phyloP scores from a whole-genome alignment of 2,329 filamentous ascomycete genomes.

The Didymellaceae sp. region DNA sequence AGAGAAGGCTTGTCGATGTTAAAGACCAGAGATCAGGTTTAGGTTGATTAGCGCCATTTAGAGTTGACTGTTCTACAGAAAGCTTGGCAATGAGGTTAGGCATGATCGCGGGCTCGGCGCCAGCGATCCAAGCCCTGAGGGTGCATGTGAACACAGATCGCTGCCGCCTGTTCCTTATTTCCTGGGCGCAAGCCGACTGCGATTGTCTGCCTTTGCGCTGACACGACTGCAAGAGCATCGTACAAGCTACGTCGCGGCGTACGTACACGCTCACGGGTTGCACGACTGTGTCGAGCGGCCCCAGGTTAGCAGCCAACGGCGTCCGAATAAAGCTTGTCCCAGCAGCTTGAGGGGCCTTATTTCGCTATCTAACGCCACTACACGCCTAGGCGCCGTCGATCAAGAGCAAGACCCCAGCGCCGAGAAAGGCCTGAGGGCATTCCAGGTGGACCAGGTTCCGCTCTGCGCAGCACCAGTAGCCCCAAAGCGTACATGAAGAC shows the following conservation, averaged over 20 bases:
- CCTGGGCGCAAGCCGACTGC: background rate
- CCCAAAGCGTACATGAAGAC: slow-evolving; percentile 33
- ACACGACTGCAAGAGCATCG: background rate
- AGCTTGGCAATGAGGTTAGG: slow-evolving; percentile 32
- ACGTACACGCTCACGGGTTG: slow-evolving; percentile 17
- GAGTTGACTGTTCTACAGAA: slow-evolving; percentile 28
- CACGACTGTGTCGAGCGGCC: slow-evolving; percentile 24
- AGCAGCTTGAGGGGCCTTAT: slow-evolving; percentile 43
- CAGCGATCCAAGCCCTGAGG: slow-evolving; percentile 17
- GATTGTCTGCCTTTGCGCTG: background rate
- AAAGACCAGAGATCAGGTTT: slow-evolving; percentile 45
- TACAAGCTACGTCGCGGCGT: slow-evolving; percentile 11
- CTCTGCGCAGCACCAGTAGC: slow-evolving; percentile 13
- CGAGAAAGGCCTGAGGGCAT: slow-evolving; percentile 39
- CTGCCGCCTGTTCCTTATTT: slow-evolving; percentile 1
- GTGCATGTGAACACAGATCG: slow-evolving; percentile 17
- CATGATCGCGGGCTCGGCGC: slow-evolving; percentile 30
- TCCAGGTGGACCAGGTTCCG: slow-evolving; percentile 19
- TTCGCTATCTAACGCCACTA: slow-evolving; percentile 46
- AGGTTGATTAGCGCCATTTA: slow-evolving; percentile 40
- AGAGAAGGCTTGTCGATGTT: slow-evolving; percentile 44
- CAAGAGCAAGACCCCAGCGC: slow-evolving; percentile 38
- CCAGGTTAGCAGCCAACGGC: slow-evolving; percentile 39
- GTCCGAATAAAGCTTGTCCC: slow-evolving; percentile 49
- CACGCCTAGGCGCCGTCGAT: slow-evolving; percentile 47